phyloP scores from a whole-genome alignment of 148 eudicot species.

The Rhododendron ovatum region DNA sequence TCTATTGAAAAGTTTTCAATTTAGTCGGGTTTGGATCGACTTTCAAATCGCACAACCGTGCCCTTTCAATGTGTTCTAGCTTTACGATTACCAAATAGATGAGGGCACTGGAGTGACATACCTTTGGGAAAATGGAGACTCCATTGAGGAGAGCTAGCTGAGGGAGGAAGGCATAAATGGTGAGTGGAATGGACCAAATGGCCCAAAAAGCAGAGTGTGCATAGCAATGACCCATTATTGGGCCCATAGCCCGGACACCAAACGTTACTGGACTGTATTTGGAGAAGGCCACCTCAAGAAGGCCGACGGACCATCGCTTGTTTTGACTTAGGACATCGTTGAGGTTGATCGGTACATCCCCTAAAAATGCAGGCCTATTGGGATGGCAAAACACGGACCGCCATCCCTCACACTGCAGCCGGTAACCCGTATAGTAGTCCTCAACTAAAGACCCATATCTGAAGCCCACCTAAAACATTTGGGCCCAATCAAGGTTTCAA shows the following conservation, averaged over 20 bases:
- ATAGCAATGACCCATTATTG: constrained; percentile 35
- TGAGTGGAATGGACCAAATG: constrained; percentile 37
- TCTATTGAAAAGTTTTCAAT: too few species aligned
- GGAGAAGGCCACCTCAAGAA: constrained; percentile 43
- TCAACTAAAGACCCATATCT: constrained; percentile 62
- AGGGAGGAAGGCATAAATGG: constrained; percentile 55
- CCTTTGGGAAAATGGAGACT: constrained; percentile 53
- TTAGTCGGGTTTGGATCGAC: neutral
- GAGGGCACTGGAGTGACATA: neutral
- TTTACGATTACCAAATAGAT: neutral
- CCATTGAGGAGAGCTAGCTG: constrained; percentile 53
- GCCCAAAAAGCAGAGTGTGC: constrained; percentile 36
- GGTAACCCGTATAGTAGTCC: constrained; percentile 48
- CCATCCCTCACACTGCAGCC: constrained; percentile 66
- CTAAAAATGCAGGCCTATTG: constrained; percentile 48
- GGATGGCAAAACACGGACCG: constrained; percentile 43
- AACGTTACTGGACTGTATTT: constrained; percentile 35
- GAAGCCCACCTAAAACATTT: constrained; percentile 49
- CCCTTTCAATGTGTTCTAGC: neutral
- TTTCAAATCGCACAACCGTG: neutral
- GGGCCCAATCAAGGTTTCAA: neutral
- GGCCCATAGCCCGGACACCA: constrained; percentile 39
- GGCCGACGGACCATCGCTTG: constrained; percentile 57
- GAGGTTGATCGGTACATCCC: constrained; percentile 45
- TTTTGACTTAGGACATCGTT: constrained; percentile 37